Evolutionary conservation across 768 basidiomycete species (phyloP), one percentile per base, ranked within the genome.

Genomic region (Russula earlei): DNA sequence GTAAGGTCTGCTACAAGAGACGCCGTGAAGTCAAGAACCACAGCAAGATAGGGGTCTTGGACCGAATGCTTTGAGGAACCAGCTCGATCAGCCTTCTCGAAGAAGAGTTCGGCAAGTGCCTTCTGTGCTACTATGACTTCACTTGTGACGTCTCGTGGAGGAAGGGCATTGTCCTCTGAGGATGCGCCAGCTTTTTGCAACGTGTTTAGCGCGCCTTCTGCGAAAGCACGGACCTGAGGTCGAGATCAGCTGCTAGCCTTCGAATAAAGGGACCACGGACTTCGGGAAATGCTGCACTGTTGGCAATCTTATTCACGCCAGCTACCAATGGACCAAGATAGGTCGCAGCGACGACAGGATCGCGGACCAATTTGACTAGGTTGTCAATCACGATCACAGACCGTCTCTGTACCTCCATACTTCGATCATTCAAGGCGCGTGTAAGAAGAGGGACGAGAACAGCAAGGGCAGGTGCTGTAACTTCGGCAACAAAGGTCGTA

Each of bases 401-500:
- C 56, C 95, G 84, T 54, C 95, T 86, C 67, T 95, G 92, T 19
- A 93, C 90, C 64, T 96, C 93, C 85, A 93, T 96, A 55, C 91
- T 92, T 62, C 94, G 81, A 68, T 96, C 94, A 62, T 94, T 94
- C 64, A 97, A 75, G 10, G 91, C 94, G 65, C 95, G 91, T 41
- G 81, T 76, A 46, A 98, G 76, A 22, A 98, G 81, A 7, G 95
- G 95, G 7, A 94, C 91, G 54, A 98, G 82, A 61, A 98, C 92
- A 15, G 95, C 95, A 29, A 98, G 80, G 11, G 94, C 91, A n/a
- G 95, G 94, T 0, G 91, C 84, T 22, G 87, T 96, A 63, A 98
- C 91, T 73, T 98, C 95, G 50, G 94, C 89, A 56, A 98, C 95
- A 62, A 97, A 98, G 15, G 95, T 97, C 17, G 91, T 92, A 59